Conservation (phyloP, 2,329 filamentous ascomycete genomes). For the Diatrype stigma region DNA sequence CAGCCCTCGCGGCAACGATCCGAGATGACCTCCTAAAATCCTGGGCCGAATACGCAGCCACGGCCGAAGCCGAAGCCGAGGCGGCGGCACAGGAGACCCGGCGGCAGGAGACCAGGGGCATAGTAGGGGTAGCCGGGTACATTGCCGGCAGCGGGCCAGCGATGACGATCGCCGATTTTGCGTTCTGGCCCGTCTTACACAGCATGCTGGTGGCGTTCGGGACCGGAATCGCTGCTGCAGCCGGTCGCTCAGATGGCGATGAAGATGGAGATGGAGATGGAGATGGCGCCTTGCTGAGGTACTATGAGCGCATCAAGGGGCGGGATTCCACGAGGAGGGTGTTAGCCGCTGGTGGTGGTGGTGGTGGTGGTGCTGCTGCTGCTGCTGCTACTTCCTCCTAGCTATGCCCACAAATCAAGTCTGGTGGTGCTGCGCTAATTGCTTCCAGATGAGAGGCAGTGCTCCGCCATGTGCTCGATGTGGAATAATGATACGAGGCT, state of each 20-base stretch:
- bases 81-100: slow-evolving; percentile 38
- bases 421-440: too few relatives aligned
- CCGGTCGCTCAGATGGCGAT: neutral
- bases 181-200: slow-evolving; percentile 53
- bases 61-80: slow-evolving; percentile 22
- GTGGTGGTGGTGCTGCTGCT: too few relatives aligned
- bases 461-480: too few relatives aligned
- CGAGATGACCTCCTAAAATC: too few relatives aligned
- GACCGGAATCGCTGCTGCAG: neutral
- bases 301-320: slow-evolving; percentile 24
- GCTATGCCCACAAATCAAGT: too few relatives aligned
- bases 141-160: slow-evolving; percentile 41
- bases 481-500: too few relatives aligned
- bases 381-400: too few relatives aligned
- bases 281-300: slow-evolving; percentile 36
- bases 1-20: too few relatives aligned
- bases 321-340: slow-evolving; percentile 13
- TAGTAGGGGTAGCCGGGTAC: slow-evolving; percentile 35
- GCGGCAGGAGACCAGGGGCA: too few relatives aligned
- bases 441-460: too few relatives aligned
- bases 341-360: slow-evolving; percentile 1
- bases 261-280: slow-evolving; percentile 1
- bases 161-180: slow-evolving; percentile 47
- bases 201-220: slow-evolving; percentile 29
- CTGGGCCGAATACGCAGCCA: neutral